Percentiles rank a stretch among this genome's conserved stretches.
Conservation (phyloP, 2,329 filamentous ascomycete species). For the Coleophoma eucalyptorum region DNA sequence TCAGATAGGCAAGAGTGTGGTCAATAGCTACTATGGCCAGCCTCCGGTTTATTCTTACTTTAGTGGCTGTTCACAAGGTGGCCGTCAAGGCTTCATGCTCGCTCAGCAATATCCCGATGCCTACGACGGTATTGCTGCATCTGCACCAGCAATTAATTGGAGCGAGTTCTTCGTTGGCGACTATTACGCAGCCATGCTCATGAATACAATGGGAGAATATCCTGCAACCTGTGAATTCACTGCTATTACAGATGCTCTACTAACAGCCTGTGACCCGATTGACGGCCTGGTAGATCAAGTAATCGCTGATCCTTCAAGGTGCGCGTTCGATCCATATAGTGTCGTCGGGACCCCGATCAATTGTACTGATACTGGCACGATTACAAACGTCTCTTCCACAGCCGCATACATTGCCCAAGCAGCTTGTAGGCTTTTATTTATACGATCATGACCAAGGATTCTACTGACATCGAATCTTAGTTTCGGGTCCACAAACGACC, state of each 20-base stretch:
- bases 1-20: constrained; percentile 28
- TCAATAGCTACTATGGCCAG: constrained; percentile 28
- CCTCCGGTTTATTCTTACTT: constrained; percentile 31
- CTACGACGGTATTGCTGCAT: constrained; percentile 35
- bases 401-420: constrained; percentile 3
- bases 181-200: constrained; percentile 10
- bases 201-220: constrained; percentile 6
- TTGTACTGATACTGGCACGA: constrained; percentile 1
- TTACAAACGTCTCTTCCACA: neutral
- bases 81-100: constrained; percentile 31
- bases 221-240: constrained; percentile 10
- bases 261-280: constrained; percentile 10
- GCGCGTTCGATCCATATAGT: constrained; percentile 9
- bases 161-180: constrained; percentile 2
- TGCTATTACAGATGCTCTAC: constrained; percentile 7
- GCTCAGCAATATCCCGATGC: constrained; percentile 32
- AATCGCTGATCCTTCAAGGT: constrained; percentile 5
- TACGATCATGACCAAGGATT: neutral
- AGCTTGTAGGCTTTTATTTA: neutral
- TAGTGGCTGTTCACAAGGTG: constrained; percentile 32
- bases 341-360: constrained; percentile 7
- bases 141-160: constrained; percentile 33
- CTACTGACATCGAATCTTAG: neutral
- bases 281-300: constrained; percentile 16
- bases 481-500: neutral